A percentile compares a stretch with the other conserved stretches of the same genome.
Conservation (phyloP, 257 asterid species). For the Orobanche coerulescens region DNA sequence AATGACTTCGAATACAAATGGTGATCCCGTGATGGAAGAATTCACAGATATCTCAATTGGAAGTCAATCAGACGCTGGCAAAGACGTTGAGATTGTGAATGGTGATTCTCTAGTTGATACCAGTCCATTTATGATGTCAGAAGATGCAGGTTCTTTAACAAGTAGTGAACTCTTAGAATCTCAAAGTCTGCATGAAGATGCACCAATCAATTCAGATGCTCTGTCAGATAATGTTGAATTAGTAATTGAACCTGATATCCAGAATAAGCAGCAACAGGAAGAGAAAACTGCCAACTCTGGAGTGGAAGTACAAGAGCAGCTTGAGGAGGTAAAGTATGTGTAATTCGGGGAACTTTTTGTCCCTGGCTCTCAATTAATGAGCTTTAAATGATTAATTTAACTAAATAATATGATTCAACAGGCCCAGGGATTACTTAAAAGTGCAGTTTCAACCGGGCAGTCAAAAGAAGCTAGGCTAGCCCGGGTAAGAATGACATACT, state of each 20-base stretch:
- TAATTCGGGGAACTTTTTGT: constrained; percentile 9
- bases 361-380: constrained; percentile 14
- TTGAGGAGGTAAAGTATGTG: constrained; percentile 67
- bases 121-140: constrained; percentile 35
- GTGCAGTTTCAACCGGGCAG: constrained; percentile 79
- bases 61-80: constrained; percentile 26
- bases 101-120: constrained; percentile 38
- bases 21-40: constrained; percentile 30
- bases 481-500: constrained; percentile 49
- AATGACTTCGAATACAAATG: constrained; percentile 30
- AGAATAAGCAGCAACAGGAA: constrained; percentile 46
- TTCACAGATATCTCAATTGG: constrained; percentile 34
- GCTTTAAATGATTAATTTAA: constrained; percentile 16
- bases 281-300: constrained; percentile 38
- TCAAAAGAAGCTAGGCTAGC: constrained; percentile 98
- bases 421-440: constrained; percentile 97
- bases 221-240: constrained; percentile 34
- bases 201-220: constrained; percentile 30
- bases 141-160: constrained; percentile 31
- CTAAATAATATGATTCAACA: constrained; percentile 37
- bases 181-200: constrained; percentile 34
- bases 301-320: constrained; percentile 69
- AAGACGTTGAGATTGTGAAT: constrained; percentile 32
- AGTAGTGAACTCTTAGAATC: constrained; percentile 35
- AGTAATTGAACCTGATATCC: constrained; percentile 39